Percentiles rank a stretch among this genome's conserved stretches.
These are phyloP conservation scores for Sarocladium kiliense DNA, from an alignment of 2,329 filamentous ascomycete species.

Conservation along the genomic window DNA sequence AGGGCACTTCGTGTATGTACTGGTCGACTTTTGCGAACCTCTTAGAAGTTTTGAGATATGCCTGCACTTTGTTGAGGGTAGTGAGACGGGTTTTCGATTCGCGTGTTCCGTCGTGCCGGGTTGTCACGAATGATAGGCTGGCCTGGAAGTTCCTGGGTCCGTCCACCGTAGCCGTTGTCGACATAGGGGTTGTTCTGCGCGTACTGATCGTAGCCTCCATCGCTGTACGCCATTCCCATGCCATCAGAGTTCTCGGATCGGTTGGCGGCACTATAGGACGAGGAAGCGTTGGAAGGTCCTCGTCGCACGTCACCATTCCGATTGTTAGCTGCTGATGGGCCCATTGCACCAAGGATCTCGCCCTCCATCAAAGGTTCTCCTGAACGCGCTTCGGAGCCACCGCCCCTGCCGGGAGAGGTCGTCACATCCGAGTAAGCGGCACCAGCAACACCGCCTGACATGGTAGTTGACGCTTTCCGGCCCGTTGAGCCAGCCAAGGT, in stretches of 20 bases:
- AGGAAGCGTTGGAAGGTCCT: conserved; percentile 92
- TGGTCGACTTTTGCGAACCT: neutral
- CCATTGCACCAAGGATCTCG: conserved; percentile 79
- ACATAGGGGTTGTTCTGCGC: conserved; percentile 51
- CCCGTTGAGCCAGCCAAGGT: conserved; percentile 60
- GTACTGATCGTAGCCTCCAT: conserved; percentile 52
- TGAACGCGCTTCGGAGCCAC: conserved; percentile 63
- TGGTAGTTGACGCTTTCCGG: conserved; percentile 82
- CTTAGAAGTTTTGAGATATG: conserved; percentile 93
- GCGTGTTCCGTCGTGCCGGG: conserved; percentile 83
- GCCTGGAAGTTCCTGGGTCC: conserved; percentile 36
- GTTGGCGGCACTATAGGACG: conserved; percentile 80
- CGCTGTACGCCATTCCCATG: conserved; percentile 41
- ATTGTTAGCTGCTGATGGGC: conserved; percentile 63
- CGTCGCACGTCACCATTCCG: conserved; percentile 69
- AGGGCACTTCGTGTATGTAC: conserved; percentile 1
- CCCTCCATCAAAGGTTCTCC: conserved; percentile 62
- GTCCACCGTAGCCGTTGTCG: conserved; percentile 33
- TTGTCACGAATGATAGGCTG: conserved; percentile 92
- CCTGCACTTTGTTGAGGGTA: conserved; percentile 91
- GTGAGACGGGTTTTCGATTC: conserved; percentile 86
- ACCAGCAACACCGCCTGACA: conserved; percentile 62
- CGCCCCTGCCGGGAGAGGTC: conserved; percentile 61
- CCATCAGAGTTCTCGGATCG: conserved; percentile 65
- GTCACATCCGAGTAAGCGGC: conserved; percentile 65